Conservation (phyloP, 176 grass and related monocot genomes). For the Tuctoria greenei region DNA sequence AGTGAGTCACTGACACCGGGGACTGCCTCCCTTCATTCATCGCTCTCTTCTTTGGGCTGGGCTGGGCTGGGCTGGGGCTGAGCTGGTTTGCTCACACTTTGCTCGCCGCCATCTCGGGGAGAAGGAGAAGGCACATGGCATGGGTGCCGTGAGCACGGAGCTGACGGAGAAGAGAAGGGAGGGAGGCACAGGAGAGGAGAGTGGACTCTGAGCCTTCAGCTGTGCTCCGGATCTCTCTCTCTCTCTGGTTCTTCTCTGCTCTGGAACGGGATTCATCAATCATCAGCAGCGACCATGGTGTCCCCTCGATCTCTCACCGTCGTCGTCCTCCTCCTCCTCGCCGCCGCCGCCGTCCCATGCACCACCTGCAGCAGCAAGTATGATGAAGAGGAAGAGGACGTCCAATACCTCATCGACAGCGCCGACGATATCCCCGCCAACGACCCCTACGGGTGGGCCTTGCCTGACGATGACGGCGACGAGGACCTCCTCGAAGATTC, state of each 20-base stretch:
- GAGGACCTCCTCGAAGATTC: conserved; percentile 33
- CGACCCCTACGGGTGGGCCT: conserved; percentile 42
- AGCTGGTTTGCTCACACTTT: background rate
- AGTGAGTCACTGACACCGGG: too few species aligned
- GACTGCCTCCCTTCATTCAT: too few species aligned
- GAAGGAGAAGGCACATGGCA: background rate
- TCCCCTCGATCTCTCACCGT: background rate
- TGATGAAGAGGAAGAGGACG: conserved; percentile 26
- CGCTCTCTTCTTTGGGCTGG: background rate
- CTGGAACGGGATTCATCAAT: background rate
- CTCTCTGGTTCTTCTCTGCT: background rate
- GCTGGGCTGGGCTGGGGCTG: too few species aligned
- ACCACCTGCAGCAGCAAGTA: background rate
- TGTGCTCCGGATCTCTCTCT: background rate
- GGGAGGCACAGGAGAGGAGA: too few species aligned
- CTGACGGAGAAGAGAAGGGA: background rate
- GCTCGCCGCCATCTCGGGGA: too few species aligned
- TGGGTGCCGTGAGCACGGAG: background rate
- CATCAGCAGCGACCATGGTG: background rate
- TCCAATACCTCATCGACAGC: conserved; percentile 36
- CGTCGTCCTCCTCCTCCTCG: background rate
- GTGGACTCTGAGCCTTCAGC: background rate
- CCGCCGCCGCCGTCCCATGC: background rate
- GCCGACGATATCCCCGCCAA: conserved; percentile 30
- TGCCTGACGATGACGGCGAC: conserved; percentile 27